phyloP scores from a whole-genome alignment of 306 rosid species.

The Acacia crassicarpa region DNA sequence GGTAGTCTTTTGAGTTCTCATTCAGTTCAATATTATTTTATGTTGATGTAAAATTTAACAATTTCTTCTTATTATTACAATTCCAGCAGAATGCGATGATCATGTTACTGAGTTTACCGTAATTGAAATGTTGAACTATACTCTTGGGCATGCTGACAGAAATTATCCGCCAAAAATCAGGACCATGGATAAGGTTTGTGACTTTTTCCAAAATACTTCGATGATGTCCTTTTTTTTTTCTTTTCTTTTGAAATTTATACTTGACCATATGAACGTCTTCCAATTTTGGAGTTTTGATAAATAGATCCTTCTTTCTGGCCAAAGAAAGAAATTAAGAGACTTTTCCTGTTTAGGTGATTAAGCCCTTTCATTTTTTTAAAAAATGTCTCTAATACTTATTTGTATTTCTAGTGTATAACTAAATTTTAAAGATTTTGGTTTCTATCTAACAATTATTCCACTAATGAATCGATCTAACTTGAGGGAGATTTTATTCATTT shows the following conservation, averaged over 20 bases:
- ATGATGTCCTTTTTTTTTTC: background rate
- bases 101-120: conserved; percentile 52
- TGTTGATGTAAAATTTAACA: background rate
- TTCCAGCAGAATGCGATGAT: conserved; percentile 58
- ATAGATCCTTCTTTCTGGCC: background rate
- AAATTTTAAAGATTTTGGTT: background rate
- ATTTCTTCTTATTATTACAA: background rate
- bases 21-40: conserved; percentile 2
- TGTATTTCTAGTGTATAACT: background rate
- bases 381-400: too few species aligned
- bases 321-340: background rate
- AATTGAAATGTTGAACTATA: conserved; percentile 60
- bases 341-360: background rate
- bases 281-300: background rate
- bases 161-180: conserved; percentile 50
- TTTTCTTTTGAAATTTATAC: background rate
- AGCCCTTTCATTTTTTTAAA: background rate
- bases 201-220: conserved; percentile 18
- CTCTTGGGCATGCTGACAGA: conserved; percentile 84
- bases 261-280: background rate
- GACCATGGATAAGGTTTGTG: conserved; percentile 48
- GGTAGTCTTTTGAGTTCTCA: conserved; percentile 42
- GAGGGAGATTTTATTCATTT: background rate
- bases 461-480: background rate
- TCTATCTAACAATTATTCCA: background rate